Base-by-base conservation (phyloP, 2,329 filamentous ascomycete genomes). In the Phialophora macrospora region DNA sequence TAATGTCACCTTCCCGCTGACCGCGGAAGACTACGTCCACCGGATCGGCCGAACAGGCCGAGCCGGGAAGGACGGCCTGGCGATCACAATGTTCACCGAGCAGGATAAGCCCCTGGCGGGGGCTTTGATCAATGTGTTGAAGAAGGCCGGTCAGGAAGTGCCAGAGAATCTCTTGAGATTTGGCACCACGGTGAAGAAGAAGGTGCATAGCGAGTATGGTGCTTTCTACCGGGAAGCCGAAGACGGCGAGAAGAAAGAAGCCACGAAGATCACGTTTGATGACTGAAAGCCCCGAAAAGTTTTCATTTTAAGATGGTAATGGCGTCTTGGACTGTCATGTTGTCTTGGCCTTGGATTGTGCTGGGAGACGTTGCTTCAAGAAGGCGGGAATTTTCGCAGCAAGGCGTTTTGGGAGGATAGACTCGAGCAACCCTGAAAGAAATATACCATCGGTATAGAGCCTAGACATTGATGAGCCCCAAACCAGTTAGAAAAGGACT, bases 141-240 rank as follows among this genome's bases (percentile, higher is more conserved):
- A 91, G 80, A 91, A 88, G n/a, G 93, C 95, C 26, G 92, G 92
- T 71, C 95, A 99, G 79, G 85, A 88, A 12, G 92, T 99, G 0
- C 95, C 95, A 2, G 92, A 97, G 51, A 90, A 92, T 28, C 82
- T 99, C 44, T 83, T 98, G 77, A 97, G 96, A 80, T 99, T 97
- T 73, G 95, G 95, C 74, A 96, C 93, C 24, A 98, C 94, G 0
- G 95, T 99, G 60, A 99, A 98, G 87, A 97, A 96, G 87, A 98
- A 98, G 92, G 87, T 88, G 56, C 95, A 99, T 80, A 91, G 93
- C 74, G 90, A 91, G 55, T 99, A 98, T 76, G 95, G 95, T 64
- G 92, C 93, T 34, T 98, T 98, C 77, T 97, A 91, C 84, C 97
- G 95, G 80, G 92, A 97, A 73, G 88, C 91, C 8, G 90, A 92